Conservation (phyloP, 2,329 filamentous ascomycete genomes). For the Aspergillus sergii region DNA sequence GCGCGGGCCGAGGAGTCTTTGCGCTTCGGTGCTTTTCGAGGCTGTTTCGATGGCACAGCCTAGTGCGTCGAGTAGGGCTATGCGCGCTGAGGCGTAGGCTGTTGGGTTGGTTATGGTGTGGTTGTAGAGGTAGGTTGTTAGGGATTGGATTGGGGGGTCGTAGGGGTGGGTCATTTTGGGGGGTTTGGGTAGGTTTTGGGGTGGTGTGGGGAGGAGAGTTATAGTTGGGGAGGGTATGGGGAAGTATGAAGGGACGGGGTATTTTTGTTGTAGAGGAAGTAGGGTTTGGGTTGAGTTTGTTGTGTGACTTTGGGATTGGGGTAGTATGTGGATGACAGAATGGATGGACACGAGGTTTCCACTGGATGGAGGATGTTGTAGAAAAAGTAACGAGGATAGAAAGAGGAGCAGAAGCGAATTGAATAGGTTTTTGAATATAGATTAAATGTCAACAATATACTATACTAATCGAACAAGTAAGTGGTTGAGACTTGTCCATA, state of each 20-base stretch:
- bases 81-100: slow-evolving; percentile 22
- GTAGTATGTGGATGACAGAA: too few relatives aligned
- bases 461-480: too few relatives aligned
- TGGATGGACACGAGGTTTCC: too few relatives aligned
- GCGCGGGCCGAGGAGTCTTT: slow-evolving; percentile 20
- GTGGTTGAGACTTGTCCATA: too few relatives aligned
- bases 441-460: too few relatives aligned
- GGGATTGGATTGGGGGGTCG: slow-evolving; percentile 40
- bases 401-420: too few relatives aligned
- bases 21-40: slow-evolving; percentile 22
- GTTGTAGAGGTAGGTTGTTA: slow-evolving; percentile 27
- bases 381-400: too few relatives aligned
- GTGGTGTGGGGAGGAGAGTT: not conserved
- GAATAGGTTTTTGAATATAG: too few relatives aligned
- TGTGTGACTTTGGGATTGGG: not conserved
- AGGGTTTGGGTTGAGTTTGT: not conserved
- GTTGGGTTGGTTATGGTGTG: slow-evolving; percentile 19
- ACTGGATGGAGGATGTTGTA: too few relatives aligned
- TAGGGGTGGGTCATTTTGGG: slow-evolving; percentile 5
- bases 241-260: not conserved
- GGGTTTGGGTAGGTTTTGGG: not conserved
- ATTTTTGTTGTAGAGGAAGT: not conserved
- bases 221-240: not conserved
- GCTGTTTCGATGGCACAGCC: slow-evolving; percentile 30
- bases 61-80: slow-evolving; percentile 29